Percentiles rank a stretch among this genome's conserved stretches.
Conservation (phyloP, 805 yeast genomes). For the Babjeviella inositovora region DNA sequence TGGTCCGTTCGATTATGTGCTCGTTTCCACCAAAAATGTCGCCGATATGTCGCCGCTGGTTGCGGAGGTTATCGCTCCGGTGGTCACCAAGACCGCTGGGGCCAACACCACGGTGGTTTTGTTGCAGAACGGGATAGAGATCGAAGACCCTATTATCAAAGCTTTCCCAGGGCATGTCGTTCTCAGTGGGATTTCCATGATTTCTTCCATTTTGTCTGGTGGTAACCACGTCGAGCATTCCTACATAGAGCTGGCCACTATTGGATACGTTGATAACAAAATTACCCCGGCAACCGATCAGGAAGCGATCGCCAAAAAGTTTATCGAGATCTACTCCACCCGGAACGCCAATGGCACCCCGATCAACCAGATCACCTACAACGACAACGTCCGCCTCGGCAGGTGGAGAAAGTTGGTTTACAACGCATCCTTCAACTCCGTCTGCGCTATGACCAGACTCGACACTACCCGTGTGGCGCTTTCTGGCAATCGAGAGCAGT, state of each 20-base stretch:
- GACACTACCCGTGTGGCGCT: conserved; percentile 40
- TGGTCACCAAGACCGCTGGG: conserved; percentile 28
- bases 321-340: conserved; percentile 26
- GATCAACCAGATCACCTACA: too few relatives aligned
- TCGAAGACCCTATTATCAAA: conserved; percentile 36
- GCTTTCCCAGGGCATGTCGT: conserved; percentile 32
- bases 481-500: conserved; percentile 20
- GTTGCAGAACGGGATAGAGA: conserved; percentile 53
- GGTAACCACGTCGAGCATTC: conserved; percentile 33
- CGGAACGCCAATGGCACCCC: conserved; percentile 19
- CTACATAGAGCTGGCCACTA: conserved; percentile 28
- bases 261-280: conserved; percentile 34
- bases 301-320: conserved; percentile 19
- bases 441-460: conserved; percentile 38
- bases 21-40: conserved; percentile 46
- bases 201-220: too few relatives aligned
- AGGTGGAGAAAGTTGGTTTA: conserved; percentile 59
- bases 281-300: conserved; percentile 12
- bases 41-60: conserved; percentile 46
- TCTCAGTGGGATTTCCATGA: conserved; percentile 48
- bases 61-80: conserved; percentile 33
- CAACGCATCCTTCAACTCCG: conserved; percentile 52
- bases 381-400: conserved; percentile 26
- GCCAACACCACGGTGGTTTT: conserved; percentile 31
- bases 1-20: conserved; percentile 35